Evolutionary conservation across 2,329 filamentous ascomycete genomes (phyloP), one percentile per base, ranked within the genome.

Genomic region (Trichoderma gracile): DNA sequence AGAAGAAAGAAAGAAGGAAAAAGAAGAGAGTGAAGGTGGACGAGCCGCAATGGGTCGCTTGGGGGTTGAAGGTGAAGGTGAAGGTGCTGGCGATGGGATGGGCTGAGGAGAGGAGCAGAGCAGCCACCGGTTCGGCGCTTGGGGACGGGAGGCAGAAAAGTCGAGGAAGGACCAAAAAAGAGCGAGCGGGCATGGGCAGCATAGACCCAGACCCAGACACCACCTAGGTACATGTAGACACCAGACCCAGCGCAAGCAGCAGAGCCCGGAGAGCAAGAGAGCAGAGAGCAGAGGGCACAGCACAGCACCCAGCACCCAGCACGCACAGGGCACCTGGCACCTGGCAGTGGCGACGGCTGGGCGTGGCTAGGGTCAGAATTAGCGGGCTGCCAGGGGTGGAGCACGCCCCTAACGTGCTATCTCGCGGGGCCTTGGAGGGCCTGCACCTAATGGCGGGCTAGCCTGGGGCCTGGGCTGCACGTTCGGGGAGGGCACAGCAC

Each of bases 1-100:
- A 69, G 69, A 69, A 69, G 68, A 70, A 71, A 67, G 69, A 70
- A 68, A 70, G 65, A 68, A 72, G 70, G 68, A 69, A 66, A 56
- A 68, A 65, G 68, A 68, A 69, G 66, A 67, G 66, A 65, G 65
- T 68, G 64, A 68, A 47, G 56, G 59, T 65, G 50, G 64, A 56
- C 54, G 66, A 66, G 66, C 63, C 63, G 56, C 52, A 58, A 61
- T 61, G 63, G 57, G 60, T 57, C 55, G 57, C 43, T 38, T 38
- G 10, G 33, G 47, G 47, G 53, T 25, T 49, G 63, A 42, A 43
- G 63, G 56, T 55, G 63, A 58, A 38, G 46, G 47, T 65, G 56
- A 38, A 43, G 46, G 47, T 65, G 56, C 10, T 38, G 33, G 33
- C 33, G 33, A 38, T 38, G 33, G 33, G 33, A 65, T 47, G 58